Evolutionary conservation across 1,284 basidiomycete genomes (phyloP).

Genomic region (Trametes pubescens): DNA sequence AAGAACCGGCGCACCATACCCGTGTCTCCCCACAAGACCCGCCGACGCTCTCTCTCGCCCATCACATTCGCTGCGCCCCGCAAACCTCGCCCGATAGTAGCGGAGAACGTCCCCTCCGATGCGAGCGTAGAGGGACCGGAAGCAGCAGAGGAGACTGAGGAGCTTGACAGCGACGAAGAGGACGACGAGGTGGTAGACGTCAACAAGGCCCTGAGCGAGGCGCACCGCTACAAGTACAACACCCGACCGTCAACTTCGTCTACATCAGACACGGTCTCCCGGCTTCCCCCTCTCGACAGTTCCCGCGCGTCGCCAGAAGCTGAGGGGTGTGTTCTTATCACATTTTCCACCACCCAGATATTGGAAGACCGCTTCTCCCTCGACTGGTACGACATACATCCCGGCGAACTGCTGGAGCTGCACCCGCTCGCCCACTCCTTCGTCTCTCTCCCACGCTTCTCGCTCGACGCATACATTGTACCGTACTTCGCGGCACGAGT

Average conservation of each 20-base stretch:
- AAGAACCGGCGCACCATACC: constrained; percentile 26
- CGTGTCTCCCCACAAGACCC: constrained; percentile 28
- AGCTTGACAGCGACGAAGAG: constrained; percentile 2
- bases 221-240: constrained; percentile 32
- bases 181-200: constrained; percentile 25
- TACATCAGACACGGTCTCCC: constrained; percentile 25
- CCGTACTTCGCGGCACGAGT: constrained; percentile 77
- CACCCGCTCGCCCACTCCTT: constrained; percentile 52
- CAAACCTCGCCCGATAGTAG: constrained; percentile 9
- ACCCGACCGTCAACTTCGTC: constrained; percentile 31
- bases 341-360: constrained; percentile 71
- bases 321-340: constrained; percentile 53
- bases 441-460: constrained; percentile 52
- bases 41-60: constrained; percentile 56
- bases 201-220: constrained; percentile 26
- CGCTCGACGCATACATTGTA: constrained; percentile 58
- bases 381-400: constrained; percentile 61
- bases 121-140: constrained; percentile 9
- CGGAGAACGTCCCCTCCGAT: constrained; percentile 8
- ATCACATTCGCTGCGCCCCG: constrained; percentile 60
- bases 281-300: constrained; percentile 6
- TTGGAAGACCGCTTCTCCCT: constrained; percentile 70
- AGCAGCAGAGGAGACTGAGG: background rate
- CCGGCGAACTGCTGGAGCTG: constrained; percentile 72
- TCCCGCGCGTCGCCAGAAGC: constrained; percentile 18